Percentiles rank a stretch among this genome's conserved stretches.
Evolutionary conservation across 139 green algal species (phyloP).

Genomic region (Spirogloea muscicola): DNA sequence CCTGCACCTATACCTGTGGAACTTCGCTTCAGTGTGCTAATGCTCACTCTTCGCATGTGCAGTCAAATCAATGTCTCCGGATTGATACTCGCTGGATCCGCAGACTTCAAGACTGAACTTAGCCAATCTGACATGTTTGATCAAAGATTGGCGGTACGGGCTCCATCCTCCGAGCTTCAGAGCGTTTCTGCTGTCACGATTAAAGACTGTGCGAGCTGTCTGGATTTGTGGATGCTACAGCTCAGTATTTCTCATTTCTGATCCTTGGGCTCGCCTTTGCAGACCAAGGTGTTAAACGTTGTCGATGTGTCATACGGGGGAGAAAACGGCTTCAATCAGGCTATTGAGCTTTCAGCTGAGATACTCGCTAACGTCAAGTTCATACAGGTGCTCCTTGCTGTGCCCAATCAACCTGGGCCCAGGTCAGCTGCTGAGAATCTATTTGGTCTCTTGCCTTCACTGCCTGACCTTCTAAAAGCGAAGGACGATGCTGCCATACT

Average conservation of each 20-base stretch:
- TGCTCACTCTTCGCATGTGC: no score
- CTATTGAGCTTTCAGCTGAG: conserved; percentile 93
- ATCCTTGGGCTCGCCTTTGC: neutral
- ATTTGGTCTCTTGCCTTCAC: no score
- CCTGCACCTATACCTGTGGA: no score
- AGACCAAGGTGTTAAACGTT: conserved; percentile 81
- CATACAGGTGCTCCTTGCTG: no score
- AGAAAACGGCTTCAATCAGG: conserved; percentile 98
- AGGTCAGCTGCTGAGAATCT: no score
- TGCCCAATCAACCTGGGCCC: conserved; percentile 54
- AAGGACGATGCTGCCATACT: no score
- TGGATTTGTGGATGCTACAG: no score
- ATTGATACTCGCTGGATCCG: conserved; percentile 88
- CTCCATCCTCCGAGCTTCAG: neutral
- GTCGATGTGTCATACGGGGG: conserved; percentile 98
- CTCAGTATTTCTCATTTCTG: neutral
- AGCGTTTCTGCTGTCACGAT: no score
- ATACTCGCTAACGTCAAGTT: conserved; percentile 98
- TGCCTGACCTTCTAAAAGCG: no score
- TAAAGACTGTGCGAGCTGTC: no score
- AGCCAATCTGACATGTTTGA: conserved; percentile 95
- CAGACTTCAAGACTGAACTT: conserved; percentile 98
- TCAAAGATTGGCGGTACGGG: conserved; percentile 66
- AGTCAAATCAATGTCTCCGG: conserved; percentile 90
- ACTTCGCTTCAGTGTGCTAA: no score